These are phyloP conservation scores for Fusarium falciforme DNA, from an alignment of 2,329 filamentous ascomycete species.

Conservation along the genomic window DNA sequence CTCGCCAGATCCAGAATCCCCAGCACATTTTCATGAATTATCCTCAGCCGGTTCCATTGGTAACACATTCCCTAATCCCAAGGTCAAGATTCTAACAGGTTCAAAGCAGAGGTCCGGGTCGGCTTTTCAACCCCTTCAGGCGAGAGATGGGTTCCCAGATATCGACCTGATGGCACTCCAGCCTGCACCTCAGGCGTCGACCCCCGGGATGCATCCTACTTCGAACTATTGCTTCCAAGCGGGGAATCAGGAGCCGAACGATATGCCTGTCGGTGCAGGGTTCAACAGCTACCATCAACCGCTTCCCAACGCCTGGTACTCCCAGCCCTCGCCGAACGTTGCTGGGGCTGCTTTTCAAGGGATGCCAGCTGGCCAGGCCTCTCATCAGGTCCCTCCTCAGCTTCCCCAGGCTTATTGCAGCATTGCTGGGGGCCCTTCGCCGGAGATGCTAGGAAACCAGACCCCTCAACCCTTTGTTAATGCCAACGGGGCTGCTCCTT, in stretches of 20 bases:
- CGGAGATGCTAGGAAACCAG: background rate
- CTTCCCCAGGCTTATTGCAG: background rate
- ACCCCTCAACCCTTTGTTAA: background rate
- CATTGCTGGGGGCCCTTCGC: background rate
- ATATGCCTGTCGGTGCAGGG: background rate
- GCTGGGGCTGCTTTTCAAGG: background rate
- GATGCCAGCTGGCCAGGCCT: background rate
- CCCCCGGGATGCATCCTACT: background rate
- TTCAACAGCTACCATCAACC: background rate
- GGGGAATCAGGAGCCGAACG: background rate
- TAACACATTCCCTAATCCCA: background rate
- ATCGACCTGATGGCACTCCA: background rate
- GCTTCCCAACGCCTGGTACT: background rate
- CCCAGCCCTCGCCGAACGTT: background rate
- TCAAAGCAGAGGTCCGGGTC: background rate
- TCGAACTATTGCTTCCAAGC: background rate
- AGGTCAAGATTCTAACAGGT: background rate
- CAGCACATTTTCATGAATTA: background rate
- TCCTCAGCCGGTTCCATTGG: background rate
- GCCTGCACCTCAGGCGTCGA: background rate
- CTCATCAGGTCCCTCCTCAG: background rate
- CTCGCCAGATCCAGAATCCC: background rate
- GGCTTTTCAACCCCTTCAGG: background rate
- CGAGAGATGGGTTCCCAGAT: background rate
- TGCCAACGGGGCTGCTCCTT: background rate